Percentiles rank a stretch among this genome's conserved stretches.
Evolutionary conservation across 2,329 filamentous ascomycete genomes (phyloP).

Genomic region (Alternaria alternata): DNA sequence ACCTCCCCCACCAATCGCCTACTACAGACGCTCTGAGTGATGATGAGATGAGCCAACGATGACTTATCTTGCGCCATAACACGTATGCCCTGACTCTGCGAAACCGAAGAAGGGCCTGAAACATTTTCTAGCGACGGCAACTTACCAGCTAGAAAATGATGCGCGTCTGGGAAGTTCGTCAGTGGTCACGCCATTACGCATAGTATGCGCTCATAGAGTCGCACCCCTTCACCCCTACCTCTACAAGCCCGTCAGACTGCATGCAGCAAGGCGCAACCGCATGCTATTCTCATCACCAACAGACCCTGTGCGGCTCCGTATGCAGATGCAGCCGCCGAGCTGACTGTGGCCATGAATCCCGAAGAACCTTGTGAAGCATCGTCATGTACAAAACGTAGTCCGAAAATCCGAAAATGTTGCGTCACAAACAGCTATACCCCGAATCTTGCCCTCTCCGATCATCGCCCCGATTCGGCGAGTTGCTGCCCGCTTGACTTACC

Average conservation of each 20-base stretch:
- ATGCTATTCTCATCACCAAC: neutral
- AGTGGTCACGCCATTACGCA: slow-evolving; percentile 12
- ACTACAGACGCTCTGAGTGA: slow-evolving; percentile 18
- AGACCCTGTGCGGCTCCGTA: neutral
- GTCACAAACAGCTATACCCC: slow-evolving; percentile 4
- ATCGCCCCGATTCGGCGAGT: slow-evolving; percentile 11
- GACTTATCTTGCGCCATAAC: slow-evolving; percentile 3
- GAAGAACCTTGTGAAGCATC: neutral
- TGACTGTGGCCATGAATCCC: neutral
- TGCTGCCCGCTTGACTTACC: slow-evolving; percentile 25
- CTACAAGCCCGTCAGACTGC: neutral
- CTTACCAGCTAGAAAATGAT: neutral
- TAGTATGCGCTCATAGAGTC: slow-evolving; percentile 3
- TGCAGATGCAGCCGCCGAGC: neutral
- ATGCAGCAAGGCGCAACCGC: neutral
- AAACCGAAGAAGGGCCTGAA: slow-evolving; percentile 12
- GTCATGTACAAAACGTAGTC: neutral
- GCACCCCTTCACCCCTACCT: neutral
- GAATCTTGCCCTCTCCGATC: slow-evolving; percentile 10
- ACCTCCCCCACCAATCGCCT: slow-evolving; percentile 8
- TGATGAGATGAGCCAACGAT: slow-evolving; percentile 26
- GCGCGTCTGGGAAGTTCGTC: neutral
- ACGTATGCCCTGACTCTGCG: neutral
- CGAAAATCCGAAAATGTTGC: neutral
- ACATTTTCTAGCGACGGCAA: neutral